phyloP scores from a whole-genome alignment of 371 early-diverging fungal species.

The Mortierella sp. region DNA sequence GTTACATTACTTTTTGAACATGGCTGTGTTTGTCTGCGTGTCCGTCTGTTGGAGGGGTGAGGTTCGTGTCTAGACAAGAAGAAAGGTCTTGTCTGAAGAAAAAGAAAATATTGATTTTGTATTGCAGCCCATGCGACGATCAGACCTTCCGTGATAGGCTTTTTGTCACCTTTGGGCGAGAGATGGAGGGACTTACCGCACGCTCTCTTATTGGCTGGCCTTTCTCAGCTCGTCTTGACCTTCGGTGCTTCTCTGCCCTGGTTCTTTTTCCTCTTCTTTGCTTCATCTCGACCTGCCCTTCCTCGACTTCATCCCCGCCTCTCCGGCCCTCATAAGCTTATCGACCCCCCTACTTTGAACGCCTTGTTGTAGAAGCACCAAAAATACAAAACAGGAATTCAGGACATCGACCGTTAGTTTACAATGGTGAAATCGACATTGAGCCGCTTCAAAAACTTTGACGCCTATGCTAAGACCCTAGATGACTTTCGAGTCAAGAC shows the following conservation, averaged over 20 bases:
- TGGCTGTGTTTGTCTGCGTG: conserved; percentile 5
- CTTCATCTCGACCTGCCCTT: neutral
- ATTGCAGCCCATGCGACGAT: conserved; percentile 34
- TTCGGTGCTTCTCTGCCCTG: neutral
- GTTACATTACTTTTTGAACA: conserved; percentile 46
- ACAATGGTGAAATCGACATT: conserved; percentile 45
- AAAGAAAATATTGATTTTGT: conserved; percentile 3
- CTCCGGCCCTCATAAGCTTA: neutral
- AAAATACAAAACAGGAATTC: neutral
- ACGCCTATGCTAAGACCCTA: conserved; percentile 96
- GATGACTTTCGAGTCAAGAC: conserved; percentile 96
- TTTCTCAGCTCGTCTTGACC: too few species aligned
- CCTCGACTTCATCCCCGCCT: neutral
- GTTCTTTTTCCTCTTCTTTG: neutral
- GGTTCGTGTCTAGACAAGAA: conserved; percentile 3
- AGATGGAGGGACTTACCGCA: neutral
- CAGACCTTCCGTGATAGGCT: conserved; percentile 18
- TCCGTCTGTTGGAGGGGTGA: neutral
- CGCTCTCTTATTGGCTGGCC: neutral
- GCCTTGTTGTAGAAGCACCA: neutral
- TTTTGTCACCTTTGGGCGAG: neutral
- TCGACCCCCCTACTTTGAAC: neutral
- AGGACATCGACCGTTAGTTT: neutral
- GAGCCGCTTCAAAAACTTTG: conserved; percentile 76
- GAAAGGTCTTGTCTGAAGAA: neutral